Evolutionary conservation across 1,284 basidiomycete genomes (phyloP), one percentile per base, ranked within the genome.

Genomic region (Marasmius sp.): DNA sequence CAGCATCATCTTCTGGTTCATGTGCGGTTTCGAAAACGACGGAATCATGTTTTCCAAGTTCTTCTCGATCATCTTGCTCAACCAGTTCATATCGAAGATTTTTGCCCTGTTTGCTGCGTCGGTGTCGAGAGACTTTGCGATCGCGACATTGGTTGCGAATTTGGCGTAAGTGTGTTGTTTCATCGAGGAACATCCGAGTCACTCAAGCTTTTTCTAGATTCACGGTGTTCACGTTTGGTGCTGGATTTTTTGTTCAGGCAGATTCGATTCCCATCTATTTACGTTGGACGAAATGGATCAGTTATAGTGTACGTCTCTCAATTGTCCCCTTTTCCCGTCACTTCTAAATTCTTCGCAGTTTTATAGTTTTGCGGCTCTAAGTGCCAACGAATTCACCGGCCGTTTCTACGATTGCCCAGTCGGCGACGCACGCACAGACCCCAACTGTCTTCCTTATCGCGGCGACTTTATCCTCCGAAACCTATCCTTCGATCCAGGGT

Each of bases 181-280:
- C 56, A n/a, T 16, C 12, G 11, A 38, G 14, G 12, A 38, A 34
- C 47, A 22, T 8, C 16, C n/a, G 37, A n/a, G 12, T 7, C 2
- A n/a, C 20, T 34, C 39, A 8, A 49, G 2, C 22, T 20, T 12
- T 50, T 27, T n/a, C n/a, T n/a, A 63, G 62, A 34, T 69, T 67
- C 11, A 72, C 76, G 1, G 69, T 73, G 52, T 69, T 73, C 53
- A 64, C 72, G 48, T 59, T 69, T 50, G 61, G 68, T n/a, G 68
- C 65, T 43, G 71, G 72, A 8, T 75, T 72, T 64, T 65, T 75
- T 58, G 72, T 75, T 11, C 64, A 65, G 33, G 61, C 64, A 8
- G 70, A 72, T n/a, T 61, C 75, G 38, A 73, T 80, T 1, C 79
- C 79, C 1, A 69, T 70, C 0, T 81, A 78, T 65, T 73, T 78